These are phyloP conservation scores for Populus pruinosa DNA, from an alignment of 345 rosid species.

Conservation along the genomic window DNA sequence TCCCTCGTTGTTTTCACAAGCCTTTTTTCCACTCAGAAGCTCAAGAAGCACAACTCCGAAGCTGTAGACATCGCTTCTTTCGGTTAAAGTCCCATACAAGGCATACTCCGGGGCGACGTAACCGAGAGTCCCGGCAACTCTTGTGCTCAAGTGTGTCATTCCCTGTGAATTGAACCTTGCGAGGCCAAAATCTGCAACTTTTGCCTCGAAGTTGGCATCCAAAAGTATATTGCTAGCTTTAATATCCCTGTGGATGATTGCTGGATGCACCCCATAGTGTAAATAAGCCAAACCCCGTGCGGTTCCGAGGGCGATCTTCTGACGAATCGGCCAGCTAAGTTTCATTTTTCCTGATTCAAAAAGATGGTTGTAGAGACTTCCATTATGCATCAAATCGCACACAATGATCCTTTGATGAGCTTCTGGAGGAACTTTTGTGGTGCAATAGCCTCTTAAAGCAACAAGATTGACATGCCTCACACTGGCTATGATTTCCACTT, in stretches of 20 bases:
- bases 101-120: slow-evolving; percentile 52
- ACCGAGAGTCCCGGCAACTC: slow-evolving; percentile 42
- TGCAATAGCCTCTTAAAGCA: slow-evolving; percentile 44
- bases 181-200: slow-evolving; percentile 48
- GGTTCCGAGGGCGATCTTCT: slow-evolving; percentile 40
- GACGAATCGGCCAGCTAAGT: slow-evolving; percentile 42
- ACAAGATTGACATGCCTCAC: slow-evolving; percentile 42
- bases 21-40: slow-evolving; percentile 42
- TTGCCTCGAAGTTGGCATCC: slow-evolving; percentile 36
- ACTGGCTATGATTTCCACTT: slow-evolving; percentile 46
- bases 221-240: slow-evolving; percentile 47
- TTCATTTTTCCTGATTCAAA: slow-evolving; percentile 22
- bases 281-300: slow-evolving; percentile 43
- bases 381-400: slow-evolving; percentile 36
- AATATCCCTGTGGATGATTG: slow-evolving; percentile 44
- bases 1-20: slow-evolving; percentile 23
- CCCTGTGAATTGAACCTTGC: slow-evolving; percentile 39
- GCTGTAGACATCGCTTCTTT: slow-evolving; percentile 41
- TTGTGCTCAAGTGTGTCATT: slow-evolving; percentile 39
- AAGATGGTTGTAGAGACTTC: slow-evolving; percentile 43
- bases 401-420: slow-evolving; percentile 40
- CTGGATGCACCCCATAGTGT: slow-evolving; percentile 37
- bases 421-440: slow-evolving; percentile 24
- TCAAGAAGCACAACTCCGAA: slow-evolving; percentile 43
- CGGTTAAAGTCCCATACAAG: slow-evolving; percentile 37